A percentile compares a stretch with the other conserved stretches of the same genome.
Evolutionary conservation across 1,284 basidiomycete species (phyloP).

Genomic region (Sparassis latifolia): DNA sequence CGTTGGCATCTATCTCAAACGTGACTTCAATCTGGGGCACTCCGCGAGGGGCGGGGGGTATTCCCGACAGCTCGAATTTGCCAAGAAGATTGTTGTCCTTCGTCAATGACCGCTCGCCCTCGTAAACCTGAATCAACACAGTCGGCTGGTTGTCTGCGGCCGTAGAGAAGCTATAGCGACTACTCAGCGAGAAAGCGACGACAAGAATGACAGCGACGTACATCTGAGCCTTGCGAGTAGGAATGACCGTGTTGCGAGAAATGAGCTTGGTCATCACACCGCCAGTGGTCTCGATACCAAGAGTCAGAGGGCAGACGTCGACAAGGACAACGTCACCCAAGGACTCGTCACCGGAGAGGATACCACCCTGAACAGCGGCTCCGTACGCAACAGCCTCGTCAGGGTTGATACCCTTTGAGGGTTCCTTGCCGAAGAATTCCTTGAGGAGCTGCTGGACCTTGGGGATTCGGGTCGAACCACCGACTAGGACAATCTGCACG

Average conservation of each 20-base stretch:
- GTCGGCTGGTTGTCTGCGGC: constrained; percentile 93
- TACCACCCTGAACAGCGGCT: constrained; percentile 79
- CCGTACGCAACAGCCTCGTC: constrained; percentile 73
- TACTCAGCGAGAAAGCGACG: not conserved
- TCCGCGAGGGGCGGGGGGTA: constrained; percentile 93
- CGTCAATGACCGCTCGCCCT: constrained; percentile 92
- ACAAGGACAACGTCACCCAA: constrained; percentile 87
- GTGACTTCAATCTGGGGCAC: constrained; percentile 94
- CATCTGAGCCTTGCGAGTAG: constrained; percentile 97
- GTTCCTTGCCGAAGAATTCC: constrained; percentile 92
- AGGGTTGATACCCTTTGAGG: constrained; percentile 88
- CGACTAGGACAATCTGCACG: constrained; percentile 78
- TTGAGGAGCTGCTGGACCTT: constrained; percentile 96
- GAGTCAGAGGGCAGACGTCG: constrained; percentile 90
- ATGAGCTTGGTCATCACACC: constrained; percentile 98
- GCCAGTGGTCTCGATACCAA: constrained; percentile 98
- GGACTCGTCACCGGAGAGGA: constrained; percentile 84
- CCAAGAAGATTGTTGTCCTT: constrained; percentile 98
- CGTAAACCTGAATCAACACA: constrained; percentile 87
- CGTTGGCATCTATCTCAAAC: constrained; percentile 92
- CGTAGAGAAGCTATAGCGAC: constrained; percentile 76
- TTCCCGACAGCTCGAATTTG: constrained; percentile 90
- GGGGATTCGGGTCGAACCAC: constrained; percentile 98
- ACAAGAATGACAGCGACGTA: constrained; percentile 1
- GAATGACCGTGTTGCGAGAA: constrained; percentile 94